Evolutionary conservation across 257 asterid genomes (phyloP).

Genomic region (Solanum gracilifrons): DNA sequence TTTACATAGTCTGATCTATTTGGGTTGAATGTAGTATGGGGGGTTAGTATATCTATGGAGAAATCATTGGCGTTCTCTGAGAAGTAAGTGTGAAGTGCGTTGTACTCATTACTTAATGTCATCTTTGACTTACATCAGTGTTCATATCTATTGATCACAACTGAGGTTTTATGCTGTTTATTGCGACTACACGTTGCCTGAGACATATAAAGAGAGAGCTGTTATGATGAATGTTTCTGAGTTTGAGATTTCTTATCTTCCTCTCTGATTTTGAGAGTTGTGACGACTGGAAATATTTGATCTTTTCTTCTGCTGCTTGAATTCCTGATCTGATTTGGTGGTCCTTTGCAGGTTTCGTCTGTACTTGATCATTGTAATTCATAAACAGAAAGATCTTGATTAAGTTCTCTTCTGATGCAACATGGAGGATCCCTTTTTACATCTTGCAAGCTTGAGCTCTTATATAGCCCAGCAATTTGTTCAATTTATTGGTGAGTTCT

Average conservation of each 20-base stretch:
- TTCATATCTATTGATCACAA: background rate
- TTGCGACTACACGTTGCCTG: background rate
- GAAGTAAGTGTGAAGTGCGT: background rate
- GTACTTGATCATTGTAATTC: constrained; percentile 10
- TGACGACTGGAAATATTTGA: background rate
- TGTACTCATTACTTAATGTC: background rate
- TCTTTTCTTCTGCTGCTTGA: background rate
- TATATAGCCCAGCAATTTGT: constrained; percentile 31
- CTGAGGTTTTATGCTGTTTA: background rate
- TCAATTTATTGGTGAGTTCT: constrained; percentile 52
- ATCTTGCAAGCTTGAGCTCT: constrained; percentile 54
- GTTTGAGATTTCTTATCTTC: background rate
- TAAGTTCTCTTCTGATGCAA: constrained; percentile 16
- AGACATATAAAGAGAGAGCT: background rate
- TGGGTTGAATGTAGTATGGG: background rate
- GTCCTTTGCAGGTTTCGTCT: constrained; percentile 10
- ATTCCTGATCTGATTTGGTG: background rate
- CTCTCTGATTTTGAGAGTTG: background rate
- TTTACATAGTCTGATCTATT: background rate
- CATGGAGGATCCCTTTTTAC: constrained; percentile 61
- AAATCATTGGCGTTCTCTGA: background rate
- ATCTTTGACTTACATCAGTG: background rate
- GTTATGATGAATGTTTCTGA: background rate
- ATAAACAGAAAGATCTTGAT: constrained; percentile 14
- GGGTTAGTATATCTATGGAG: background rate